Base-by-base conservation (phyloP, 345 rosid genomes). In the Nephelium lappaceum region DNA sequence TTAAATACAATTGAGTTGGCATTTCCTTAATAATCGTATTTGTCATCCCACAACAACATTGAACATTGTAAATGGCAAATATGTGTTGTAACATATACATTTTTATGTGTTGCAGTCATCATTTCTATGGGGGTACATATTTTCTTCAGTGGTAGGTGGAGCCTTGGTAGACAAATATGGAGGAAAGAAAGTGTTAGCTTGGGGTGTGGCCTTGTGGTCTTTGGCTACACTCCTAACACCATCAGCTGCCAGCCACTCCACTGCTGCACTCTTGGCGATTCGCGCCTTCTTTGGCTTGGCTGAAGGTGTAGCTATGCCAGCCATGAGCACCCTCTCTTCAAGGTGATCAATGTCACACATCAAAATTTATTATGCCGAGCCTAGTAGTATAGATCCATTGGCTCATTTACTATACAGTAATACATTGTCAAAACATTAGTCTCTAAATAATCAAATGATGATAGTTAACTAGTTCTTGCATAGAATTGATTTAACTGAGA, bases 41-140 rank as follows among this genome's bases (percentile, higher is more conserved):
- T 31, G 36, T 31, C 2, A 31, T 31, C 36, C 36, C 36, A 1
- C 36, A 31, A 31, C 31, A 27, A 27, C 31, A 27, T 27, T 27
- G 31, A 27, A 27, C 31, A 6, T 31, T 71, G 42, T 47, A 25
- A 25, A 71, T 57, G 19, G 12, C 12, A 45, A 11, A 7, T 45
- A 3, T 45, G 51, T 7, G 12, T 45, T n/a, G 12, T 21, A 21
- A 58, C 3, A 23, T 19, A 60, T 23, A 60, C 1, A 19, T 47
- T 61, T 38, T 73, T 36, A 15, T 66, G 49, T 68, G 18, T 77
- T 72, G 69, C 73, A 95, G 99, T 95, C 99, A 2, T 93, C 99
- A 2, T 95, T 95, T 78, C 84, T 95, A 3, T 95, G 99, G 99
- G 99, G 99, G 57, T 95, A 95, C 91, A 92, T 93, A 49, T 91